These are phyloP conservation scores for Phytophthora kernoviae DNA, from an alignment of 352 stramenopile species.

Conservation along the genomic window DNA sequence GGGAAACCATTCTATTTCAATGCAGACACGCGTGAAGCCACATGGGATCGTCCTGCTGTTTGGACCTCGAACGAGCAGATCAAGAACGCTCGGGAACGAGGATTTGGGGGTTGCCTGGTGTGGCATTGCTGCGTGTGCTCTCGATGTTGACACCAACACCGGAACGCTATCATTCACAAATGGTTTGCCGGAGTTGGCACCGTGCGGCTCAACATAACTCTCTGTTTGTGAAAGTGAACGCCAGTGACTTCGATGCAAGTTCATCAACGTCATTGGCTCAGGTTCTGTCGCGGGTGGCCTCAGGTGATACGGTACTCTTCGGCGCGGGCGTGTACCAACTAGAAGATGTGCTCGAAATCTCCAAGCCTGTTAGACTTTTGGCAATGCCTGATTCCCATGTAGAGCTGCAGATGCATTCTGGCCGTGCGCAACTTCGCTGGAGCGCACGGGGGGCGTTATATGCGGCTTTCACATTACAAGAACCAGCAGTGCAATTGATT, in stretches of 20 bases:
- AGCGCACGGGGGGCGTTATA: conserved; percentile 61
- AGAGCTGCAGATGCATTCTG: conserved; percentile 67
- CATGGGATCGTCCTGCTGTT: conserved; percentile 92
- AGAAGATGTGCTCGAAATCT: conserved; percentile 52
- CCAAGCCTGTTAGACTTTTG: conserved; percentile 49
- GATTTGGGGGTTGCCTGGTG: conserved; percentile 84
- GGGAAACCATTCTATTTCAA: conserved; percentile 95
- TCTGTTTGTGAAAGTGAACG: conserved; percentile 55
- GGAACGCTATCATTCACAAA: conserved; percentile 47
- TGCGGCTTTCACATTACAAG: conserved; percentile 70
- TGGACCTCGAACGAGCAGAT: conserved; percentile 90
- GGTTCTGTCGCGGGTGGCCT: conserved; percentile 27
- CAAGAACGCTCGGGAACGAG: conserved; percentile 53
- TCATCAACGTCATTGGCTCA: conserved; percentile 26
- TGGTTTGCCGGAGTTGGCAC: conserved; percentile 67
- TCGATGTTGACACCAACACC: conserved; percentile 79
- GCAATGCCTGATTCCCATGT: conserved; percentile 63
- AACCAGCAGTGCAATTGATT: conserved; percentile 23
- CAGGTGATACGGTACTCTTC: conserved; percentile 70
- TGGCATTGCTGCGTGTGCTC: conserved; percentile 84
- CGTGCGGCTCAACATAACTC: conserved; percentile 43
- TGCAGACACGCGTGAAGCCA: conserved; percentile 91
- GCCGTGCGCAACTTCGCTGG: conserved; percentile 58
- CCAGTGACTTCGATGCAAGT: conserved; percentile 45
- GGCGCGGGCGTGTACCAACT: conserved; percentile 68